These are phyloP conservation scores for Phytopythium aichiense DNA, from an alignment of 352 stramenopile species.

Conservation along the genomic window DNA sequence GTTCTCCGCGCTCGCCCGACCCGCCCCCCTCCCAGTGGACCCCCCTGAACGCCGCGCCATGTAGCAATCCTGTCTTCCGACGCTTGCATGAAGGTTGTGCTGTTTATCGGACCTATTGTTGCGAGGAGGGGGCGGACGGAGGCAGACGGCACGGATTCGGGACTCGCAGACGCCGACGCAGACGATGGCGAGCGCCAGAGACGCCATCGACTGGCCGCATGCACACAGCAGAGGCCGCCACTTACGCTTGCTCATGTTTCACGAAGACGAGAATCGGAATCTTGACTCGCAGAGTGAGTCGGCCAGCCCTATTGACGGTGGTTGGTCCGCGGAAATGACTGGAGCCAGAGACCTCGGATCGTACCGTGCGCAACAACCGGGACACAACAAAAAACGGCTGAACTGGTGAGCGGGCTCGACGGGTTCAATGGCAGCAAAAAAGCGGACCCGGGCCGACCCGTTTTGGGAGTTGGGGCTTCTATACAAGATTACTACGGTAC, in stretches of 20 bases:
- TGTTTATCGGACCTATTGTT: background rate
- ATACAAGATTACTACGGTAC: too few relatives aligned
- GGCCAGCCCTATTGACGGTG: slow-evolving; percentile 8
- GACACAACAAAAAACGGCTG: too few relatives aligned
- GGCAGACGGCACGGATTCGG: background rate
- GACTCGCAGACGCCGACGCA: background rate
- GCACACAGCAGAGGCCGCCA: slow-evolving; percentile 13
- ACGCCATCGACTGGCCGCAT: background rate
- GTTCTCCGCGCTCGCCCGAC: too few relatives aligned
- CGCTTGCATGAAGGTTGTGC: background rate
- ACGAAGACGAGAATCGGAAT: slow-evolving; percentile 75
- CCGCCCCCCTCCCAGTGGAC: too few relatives aligned
- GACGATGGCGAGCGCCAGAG: background rate
- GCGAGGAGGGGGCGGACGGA: background rate
- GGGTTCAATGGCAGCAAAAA: too few relatives aligned
- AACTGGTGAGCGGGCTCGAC: too few relatives aligned
- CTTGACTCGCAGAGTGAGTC: slow-evolving; percentile 25
- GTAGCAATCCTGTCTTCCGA: background rate
- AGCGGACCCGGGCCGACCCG: too few relatives aligned
- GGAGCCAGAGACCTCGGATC: slow-evolving; percentile 29
- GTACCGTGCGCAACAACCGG: too few relatives aligned
- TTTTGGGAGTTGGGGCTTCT: too few relatives aligned
- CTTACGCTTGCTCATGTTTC: slow-evolving; percentile 87
- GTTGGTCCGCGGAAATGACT: slow-evolving; percentile 31
- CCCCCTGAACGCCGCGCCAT: too few relatives aligned